Conservation (phyloP, 75 land plant genomes). For the Selaginella tamariscina region DNA sequence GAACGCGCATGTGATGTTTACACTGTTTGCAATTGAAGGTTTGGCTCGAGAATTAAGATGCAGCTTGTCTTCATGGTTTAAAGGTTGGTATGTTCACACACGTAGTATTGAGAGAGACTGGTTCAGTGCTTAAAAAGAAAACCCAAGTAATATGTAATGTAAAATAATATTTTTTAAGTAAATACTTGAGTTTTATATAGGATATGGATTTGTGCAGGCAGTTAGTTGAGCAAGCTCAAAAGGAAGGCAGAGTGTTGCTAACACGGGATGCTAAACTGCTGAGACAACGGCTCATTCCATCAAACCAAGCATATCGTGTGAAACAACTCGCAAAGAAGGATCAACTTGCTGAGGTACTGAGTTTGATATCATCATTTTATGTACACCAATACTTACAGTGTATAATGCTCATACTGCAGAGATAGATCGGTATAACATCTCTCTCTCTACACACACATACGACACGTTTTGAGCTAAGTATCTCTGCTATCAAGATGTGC, state of each 20-base stretch:
- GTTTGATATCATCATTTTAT: neutral
- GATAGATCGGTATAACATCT: neutral
- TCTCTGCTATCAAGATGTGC: conserved; percentile 90
- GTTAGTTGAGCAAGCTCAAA: conserved; percentile 59
- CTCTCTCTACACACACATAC: neutral
- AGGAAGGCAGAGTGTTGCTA: conserved; percentile 77
- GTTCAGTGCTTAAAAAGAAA: too few species aligned
- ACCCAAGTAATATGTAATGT: too few species aligned
- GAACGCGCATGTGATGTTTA: too few species aligned
- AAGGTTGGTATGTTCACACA: conserved; percentile 79
- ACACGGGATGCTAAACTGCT: conserved; percentile 76
- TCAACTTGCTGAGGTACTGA: conserved; percentile 75
- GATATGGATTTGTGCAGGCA: conserved; percentile 33
- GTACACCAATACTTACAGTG: neutral
- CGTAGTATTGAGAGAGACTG: too few species aligned
- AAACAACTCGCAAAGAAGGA: conserved; percentile 72
- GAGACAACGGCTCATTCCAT: conserved; percentile 54
- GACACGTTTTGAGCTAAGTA: conserved; percentile 37
- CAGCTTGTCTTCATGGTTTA: conserved; percentile 56
- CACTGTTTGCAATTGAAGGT: conserved; percentile 99
- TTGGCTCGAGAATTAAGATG: conserved; percentile 89
- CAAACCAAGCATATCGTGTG: conserved; percentile 63
- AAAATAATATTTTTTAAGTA: neutral
- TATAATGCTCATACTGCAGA: neutral
- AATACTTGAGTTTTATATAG: neutral